phyloP scores from a whole-genome alignment of 352 stramenopile genomes.

The Phytophthora agathidicida region DNA sequence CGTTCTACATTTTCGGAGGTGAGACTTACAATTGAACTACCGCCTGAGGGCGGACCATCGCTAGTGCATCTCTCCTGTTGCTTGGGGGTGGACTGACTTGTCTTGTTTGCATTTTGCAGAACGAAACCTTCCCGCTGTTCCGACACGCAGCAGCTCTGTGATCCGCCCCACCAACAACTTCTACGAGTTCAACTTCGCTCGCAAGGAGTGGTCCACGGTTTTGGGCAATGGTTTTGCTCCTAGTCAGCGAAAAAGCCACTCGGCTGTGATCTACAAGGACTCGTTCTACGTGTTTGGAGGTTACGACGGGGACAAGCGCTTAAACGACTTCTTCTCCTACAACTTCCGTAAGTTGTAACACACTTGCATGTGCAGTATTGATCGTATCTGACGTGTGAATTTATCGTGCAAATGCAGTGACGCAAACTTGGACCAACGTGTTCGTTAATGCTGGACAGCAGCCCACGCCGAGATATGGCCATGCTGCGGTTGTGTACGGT shows the following conservation, averaged over 20 bases:
- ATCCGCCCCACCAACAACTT: conserved; percentile 89
- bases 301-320: conserved; percentile 91
- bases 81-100: conserved; percentile 1
- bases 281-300: conserved; percentile 95
- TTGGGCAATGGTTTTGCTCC: conserved; percentile 65
- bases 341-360: conserved; percentile 79
- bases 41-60: conserved; percentile 9
- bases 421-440: conserved; percentile 83
- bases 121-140: conserved; percentile 17
- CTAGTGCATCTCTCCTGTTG: conserved; percentile 9
- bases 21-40: conserved; percentile 1
- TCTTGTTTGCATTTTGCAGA: conserved; percentile 18
- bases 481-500: conserved; percentile 92
- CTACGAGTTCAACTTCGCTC: conserved; percentile 91
- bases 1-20: conserved; percentile 94
- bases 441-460: conserved; percentile 79
- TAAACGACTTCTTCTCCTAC: conserved; percentile 96
- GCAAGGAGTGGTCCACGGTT: conserved; percentile 73
- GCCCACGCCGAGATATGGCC: conserved; percentile 94
- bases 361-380: not conserved
- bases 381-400: not conserved
- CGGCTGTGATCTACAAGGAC: conserved; percentile 91
- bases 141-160: conserved; percentile 22
- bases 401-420: conserved; percentile 45
- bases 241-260: conserved; percentile 92